Evolutionary conservation across 352 stramenopile species (phyloP).

Genomic region (Poterioochromonas sp.): DNA sequence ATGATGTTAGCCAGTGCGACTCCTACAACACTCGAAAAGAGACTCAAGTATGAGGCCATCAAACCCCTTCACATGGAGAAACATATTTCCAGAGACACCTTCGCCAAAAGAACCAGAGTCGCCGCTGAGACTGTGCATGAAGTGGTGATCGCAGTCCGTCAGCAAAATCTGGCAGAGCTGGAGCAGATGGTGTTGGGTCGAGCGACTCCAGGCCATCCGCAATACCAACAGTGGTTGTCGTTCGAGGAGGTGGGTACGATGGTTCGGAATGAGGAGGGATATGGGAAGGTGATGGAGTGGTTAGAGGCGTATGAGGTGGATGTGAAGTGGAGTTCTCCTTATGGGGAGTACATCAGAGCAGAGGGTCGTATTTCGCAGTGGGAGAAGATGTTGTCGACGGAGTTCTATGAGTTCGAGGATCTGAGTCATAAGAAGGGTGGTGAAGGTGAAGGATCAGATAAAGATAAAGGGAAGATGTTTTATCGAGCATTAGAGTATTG

Average conservation of each 20-base stretch:
- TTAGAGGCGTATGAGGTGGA: not conserved
- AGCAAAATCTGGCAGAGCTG: not conserved
- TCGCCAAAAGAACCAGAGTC: no score
- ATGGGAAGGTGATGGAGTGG: not conserved
- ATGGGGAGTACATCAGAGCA: constrained; percentile 4
- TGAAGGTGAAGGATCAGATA: not conserved
- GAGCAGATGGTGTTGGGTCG: not conserved
- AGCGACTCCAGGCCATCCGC: not conserved
- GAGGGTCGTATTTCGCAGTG: not conserved
- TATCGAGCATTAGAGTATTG: not conserved
- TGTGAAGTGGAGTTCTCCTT: not conserved
- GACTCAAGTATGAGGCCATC: no score
- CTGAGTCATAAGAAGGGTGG: not conserved
- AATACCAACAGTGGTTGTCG: not conserved
- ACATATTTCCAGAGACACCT: no score
- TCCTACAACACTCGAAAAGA: no score
- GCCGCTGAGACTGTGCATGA: not conserved
- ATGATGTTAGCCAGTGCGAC: no score
- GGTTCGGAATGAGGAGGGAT: no score
- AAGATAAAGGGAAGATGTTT: not conserved
- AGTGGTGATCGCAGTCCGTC: not conserved
- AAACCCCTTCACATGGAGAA: no score
- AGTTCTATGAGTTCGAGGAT: not conserved
- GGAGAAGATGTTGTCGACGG: not conserved
- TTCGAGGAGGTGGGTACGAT: not conserved